Evolutionary conservation across 768 basidiomycete genomes (phyloP), one percentile per base, ranked within the genome.

Genomic region (Termitomyces sp.): DNA sequence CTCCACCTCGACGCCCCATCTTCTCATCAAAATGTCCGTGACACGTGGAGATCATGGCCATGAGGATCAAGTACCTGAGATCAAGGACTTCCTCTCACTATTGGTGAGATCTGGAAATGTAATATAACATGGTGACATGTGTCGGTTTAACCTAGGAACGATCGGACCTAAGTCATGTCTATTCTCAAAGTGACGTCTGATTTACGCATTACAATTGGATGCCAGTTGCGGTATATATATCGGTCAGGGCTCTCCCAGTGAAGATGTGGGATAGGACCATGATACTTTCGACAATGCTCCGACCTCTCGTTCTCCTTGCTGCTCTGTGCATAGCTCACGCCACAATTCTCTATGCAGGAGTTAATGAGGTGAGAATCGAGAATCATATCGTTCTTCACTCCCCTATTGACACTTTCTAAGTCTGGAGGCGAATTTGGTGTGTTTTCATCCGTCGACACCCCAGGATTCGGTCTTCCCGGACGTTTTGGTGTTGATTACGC

Each of bases 341-440:
- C 33, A 76, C 73, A 56, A 76, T 78, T 38, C 55, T 79, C 16
- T 78, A 75, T 64, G 78, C 76, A 24, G 77, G 77, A 35, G 72
- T 79, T 7, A 78, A 78, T 54, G 76, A 79, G 71, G 77, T 78
- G 54, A 8, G 57, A 33, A 16, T n/a, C 2, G n/a, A 28, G 18
- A 11, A 24, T 10, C 1, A 14, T n/a, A 6, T 52, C 36, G 6
- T 28, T 7, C n/a, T 36, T 11, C 2, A 5, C 24, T n/a, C 13
- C 11, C 24, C 1, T 28, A 40, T 52, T 52, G 5, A 52, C 52
- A 28, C 11, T 1, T 40, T 28, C 3, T 5, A 10, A 78, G 78
- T 79, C 77, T 35, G 77, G 78, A 14, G 77, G 77, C 1, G 77
- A 79, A 63, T 79, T 79, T 60, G 76, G 77, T 8, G 75, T 76